Base-by-base conservation (phyloP, 495 filamentous ascomycete species). In the Aspergillus wentii region DNA sequence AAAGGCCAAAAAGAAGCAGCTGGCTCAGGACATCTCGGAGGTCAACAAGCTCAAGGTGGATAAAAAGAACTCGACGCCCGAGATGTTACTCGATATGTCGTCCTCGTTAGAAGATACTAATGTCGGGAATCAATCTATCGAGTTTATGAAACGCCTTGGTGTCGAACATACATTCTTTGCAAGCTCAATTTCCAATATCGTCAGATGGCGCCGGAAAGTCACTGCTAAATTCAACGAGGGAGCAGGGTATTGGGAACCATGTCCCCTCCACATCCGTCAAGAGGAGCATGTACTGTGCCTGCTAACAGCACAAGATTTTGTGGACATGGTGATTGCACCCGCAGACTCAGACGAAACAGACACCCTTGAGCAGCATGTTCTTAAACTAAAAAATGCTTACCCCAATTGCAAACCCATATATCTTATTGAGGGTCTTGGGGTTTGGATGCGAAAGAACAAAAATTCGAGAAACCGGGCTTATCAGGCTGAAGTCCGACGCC, bases 81-180 rank as follows among this genome's bases (percentile, higher is more conserved):
- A 94, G 59, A 92, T 94, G 85, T 84, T 94, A n/a, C 69, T 88
- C 4, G 83, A 89, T 57, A 64, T 94, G 15, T 74, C 85, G 1
- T 60, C 51, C 6, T 68, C 68, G 8, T 56, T 92, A 6, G 57
- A 69, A 10, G 66, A 56, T 10, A 58, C 54, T 5, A 69, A 57
- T 20, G 54, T 80, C 17, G 71, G 62, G 4, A 68, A 61, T 15
- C 75, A 79, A 35, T 56, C 72, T 8, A 39, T 64, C 7, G 64
- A 74, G 30, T 73, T 80, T 37, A 72, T 84, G 40, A 54, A 68
- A 10, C 71, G 75, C 5, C 56, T 86, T 5, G 71, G 76, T 16
- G 75, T 76, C 14, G 69, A 78, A 17, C 66, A 78, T 26, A 66
- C 60, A 43, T 67, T 64, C 53, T 74, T 71, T 58, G 22, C 60